Evolutionary conservation across 768 basidiomycete species (phyloP), one percentile per base, ranked within the genome.

Genomic region (Russula brevipes): DNA sequence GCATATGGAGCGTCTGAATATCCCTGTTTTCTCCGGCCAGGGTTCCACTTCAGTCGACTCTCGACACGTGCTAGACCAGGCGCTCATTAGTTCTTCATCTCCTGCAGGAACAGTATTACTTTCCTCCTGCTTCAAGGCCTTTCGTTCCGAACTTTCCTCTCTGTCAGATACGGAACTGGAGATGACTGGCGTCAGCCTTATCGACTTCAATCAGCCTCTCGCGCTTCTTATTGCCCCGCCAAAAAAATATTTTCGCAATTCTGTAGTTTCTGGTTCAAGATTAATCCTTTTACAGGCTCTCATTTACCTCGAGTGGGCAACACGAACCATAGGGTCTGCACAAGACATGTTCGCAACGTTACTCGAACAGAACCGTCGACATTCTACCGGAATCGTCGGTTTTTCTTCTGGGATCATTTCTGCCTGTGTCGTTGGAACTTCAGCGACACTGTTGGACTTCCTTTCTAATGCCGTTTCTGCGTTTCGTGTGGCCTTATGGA

Each of bases 21-120:
- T 86, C 50, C 85, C 82, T 4, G 71, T 84, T 17, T 86, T 86
- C 66, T 76, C 81, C 49, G 84, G 85, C 6, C 85, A 86, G 68
- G 85, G 82, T 3, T 76, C 79, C 3, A 54, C 75, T 11, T 71
- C 72, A 12, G 64, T 74, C 30, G 75, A 74, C 52, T 64, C 76
- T 33, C 57, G 65, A 16, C 69, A 72, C 38, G 73, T 75, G 16
- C 72, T 72, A 7, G 72, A 75, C 31, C 78, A 77, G 68, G 79
- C 79, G 6, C 59, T 79, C 19, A 71, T 67, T 36, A 81, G 82
- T 64, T 78, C 79, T 17, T 70, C 73, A 33, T 76, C 79, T 12
- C 71, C 78, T 4, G 69, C 73, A 2, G 82, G 79, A 2, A 69
- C 73, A 11, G 68, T 81, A 39, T 73, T 87, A 36, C 74, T 85